Percentiles rank a stretch among this genome's conserved stretches.
These are phyloP conservation scores for Geotrichum phurueaensis DNA, from an alignment of 1,139 yeast genomes.

Conservation along the genomic window DNA sequence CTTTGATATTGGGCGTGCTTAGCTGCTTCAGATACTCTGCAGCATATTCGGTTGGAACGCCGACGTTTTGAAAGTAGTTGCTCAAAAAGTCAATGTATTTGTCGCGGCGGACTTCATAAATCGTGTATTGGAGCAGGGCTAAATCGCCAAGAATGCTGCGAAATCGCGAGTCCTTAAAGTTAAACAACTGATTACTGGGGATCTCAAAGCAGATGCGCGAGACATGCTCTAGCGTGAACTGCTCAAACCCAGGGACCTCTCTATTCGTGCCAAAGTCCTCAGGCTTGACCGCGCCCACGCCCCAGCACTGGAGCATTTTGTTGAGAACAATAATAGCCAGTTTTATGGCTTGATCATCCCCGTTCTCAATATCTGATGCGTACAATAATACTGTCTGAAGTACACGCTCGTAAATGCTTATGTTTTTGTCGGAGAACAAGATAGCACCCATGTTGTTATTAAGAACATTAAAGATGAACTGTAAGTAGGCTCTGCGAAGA, in stretches of 20 bases:
- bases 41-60: slow-evolving; percentile 29
- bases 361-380: slow-evolving; percentile 47
- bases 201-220: slow-evolving; percentile 70
- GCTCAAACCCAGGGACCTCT: slow-evolving; percentile 62
- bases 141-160: slow-evolving; percentile 71
- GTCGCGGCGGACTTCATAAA: slow-evolving; percentile 40
- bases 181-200: slow-evolving; percentile 65
- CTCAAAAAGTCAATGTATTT: slow-evolving; percentile 28
- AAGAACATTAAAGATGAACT: slow-evolving; percentile 61
- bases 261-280: slow-evolving; percentile 50
- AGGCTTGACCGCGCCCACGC: slow-evolving; percentile 61
- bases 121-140: slow-evolving; percentile 60
- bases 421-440: slow-evolving; percentile 62
- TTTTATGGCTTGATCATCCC: slow-evolving; percentile 53
- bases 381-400: slow-evolving; percentile 62
- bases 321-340: slow-evolving; percentile 63
- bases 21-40: slow-evolving; percentile 29
- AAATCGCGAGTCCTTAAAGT: slow-evolving; percentile 71
- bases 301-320: slow-evolving; percentile 62
- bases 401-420: slow-evolving; percentile 54
- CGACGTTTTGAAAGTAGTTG: slow-evolving; percentile 29
- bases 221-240: slow-evolving; percentile 60
- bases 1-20: slow-evolving; percentile 25
- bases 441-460: slow-evolving; percentile 77
- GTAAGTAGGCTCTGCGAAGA: slow-evolving; percentile 64